A percentile compares a stretch with the other conserved stretches of the same genome.
phyloP scores from a whole-genome alignment of 176 grass and related monocot genomes.

The Avena eriantha region DNA sequence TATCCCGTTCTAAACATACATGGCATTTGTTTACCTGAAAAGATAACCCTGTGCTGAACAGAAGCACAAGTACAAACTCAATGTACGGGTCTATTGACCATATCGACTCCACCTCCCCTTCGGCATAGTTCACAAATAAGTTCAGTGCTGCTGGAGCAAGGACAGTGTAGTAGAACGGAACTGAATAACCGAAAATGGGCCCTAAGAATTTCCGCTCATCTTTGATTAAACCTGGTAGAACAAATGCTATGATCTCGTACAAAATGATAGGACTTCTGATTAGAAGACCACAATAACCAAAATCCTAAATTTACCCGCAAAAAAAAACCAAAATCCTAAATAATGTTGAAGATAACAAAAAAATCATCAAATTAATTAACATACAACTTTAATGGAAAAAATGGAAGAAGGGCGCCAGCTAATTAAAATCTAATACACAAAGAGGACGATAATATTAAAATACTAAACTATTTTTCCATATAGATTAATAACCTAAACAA shows the following conservation, averaged over 20 bases:
- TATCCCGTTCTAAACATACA: neutral
- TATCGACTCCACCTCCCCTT: conserved; percentile 88
- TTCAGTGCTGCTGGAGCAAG: conserved; percentile 89
- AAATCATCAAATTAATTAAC: conserved; percentile 14
- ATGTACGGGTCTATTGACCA: conserved; percentile 99
- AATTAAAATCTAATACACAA: conserved; percentile 27
- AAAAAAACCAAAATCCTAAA: conserved; percentile 88
- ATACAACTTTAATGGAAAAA: neutral
- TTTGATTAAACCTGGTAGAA: conserved; percentile 87
- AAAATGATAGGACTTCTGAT: conserved; percentile 93
- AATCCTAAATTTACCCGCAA: conserved; percentile 85
- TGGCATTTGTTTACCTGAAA: conserved; percentile 76
- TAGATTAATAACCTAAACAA: conserved; percentile 30
- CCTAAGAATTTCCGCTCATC: conserved; percentile 89
- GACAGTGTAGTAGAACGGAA: conserved; percentile 89
- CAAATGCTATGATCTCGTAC: conserved; percentile 95
- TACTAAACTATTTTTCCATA: neutral
- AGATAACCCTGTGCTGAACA: conserved; percentile 95
- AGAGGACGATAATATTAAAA: conserved; percentile 1
- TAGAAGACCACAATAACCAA: conserved; percentile 93
- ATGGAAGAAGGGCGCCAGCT: neutral
- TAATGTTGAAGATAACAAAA: conserved; percentile 36
- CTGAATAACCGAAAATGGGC: conserved; percentile 89
- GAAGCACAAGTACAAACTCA: conserved; percentile 91
- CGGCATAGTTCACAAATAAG: conserved; percentile 96